Conservation (phyloP, 805 yeast genomes). For the Candida bentonensis region DNA sequence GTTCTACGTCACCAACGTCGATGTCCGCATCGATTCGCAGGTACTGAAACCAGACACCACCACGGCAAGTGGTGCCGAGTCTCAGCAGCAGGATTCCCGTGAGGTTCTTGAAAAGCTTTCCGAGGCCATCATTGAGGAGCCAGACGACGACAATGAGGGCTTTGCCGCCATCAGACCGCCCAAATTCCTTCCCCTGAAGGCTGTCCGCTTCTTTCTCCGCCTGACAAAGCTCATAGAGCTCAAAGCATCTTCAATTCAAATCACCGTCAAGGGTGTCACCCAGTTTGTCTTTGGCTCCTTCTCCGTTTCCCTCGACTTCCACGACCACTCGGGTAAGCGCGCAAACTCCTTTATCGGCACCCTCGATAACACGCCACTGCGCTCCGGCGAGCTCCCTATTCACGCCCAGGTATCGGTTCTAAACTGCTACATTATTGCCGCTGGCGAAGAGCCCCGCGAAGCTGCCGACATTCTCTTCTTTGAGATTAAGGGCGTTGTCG, state of each 20-base stretch:
- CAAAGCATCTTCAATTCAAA: conserved; percentile 12
- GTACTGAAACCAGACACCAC: conserved; percentile 1
- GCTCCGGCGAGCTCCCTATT: conserved; percentile 18
- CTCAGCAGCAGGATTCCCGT: conserved; percentile 1
- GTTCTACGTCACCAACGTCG: conserved; percentile 19
- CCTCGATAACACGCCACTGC: conserved; percentile 17
- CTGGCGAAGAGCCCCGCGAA: conserved; percentile 20
- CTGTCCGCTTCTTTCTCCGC: conserved; percentile 9
- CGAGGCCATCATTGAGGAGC: background rate
- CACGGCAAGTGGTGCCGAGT: background rate
- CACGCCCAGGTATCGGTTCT: conserved; percentile 12
- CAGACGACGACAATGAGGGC: background rate
- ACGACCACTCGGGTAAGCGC: conserved; percentile 13
- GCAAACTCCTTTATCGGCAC: conserved; percentile 21
- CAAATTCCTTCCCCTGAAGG: conserved; percentile 9
- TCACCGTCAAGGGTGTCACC: conserved; percentile 15
- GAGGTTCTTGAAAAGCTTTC: background rate
- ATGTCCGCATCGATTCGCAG: conserved; percentile 17
- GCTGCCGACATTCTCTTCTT: conserved; percentile 17
- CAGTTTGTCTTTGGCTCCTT: conserved; percentile 18
- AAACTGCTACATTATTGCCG: conserved; percentile 19
- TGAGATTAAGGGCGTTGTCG: conserved; percentile 20
- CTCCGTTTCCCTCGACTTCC: conserved; percentile 17
- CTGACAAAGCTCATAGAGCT: conserved; percentile 17
- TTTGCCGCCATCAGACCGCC: conserved; percentile 10